Evolutionary conservation across 805 yeast species (phyloP).

Genomic region (Saccharomycopsis capsularis): DNA sequence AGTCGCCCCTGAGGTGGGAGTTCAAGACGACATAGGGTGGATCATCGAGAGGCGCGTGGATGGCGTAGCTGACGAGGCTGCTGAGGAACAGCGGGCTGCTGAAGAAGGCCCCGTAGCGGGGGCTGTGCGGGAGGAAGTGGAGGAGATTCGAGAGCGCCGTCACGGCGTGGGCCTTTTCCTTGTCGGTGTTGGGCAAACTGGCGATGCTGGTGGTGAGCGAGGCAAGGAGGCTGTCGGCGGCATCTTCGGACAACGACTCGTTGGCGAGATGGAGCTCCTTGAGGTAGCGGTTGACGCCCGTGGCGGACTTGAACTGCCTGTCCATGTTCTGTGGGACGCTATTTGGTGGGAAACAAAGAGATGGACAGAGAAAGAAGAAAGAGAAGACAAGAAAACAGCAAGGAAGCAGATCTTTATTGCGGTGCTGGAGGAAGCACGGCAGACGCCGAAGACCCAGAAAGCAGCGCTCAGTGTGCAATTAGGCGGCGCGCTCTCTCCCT

Average conservation of each 20-base stretch:
- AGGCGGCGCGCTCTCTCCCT: no score
- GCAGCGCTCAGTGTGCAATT: no score
- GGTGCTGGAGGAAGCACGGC: no score
- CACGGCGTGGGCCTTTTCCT: slow-evolving; percentile 4
- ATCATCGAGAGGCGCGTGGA: slow-evolving; percentile 10
- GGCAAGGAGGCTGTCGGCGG: background rate
- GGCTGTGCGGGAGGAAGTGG: slow-evolving; percentile 1
- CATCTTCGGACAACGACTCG: background rate
- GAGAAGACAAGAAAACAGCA: no score
- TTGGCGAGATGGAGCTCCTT: slow-evolving; percentile 5
- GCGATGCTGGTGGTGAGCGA: background rate
- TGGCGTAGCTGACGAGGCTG: background rate
- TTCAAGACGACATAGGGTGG: slow-evolving; percentile 9
- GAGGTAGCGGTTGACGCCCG: background rate
- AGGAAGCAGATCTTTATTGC: no score
- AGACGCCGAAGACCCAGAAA: no score
- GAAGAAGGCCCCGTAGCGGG: background rate
- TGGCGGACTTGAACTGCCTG: background rate
- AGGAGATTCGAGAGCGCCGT: slow-evolving; percentile 5
- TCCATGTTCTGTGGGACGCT: no score
- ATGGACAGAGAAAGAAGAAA: no score
- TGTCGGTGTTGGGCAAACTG: background rate
- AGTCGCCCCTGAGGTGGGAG: slow-evolving; percentile 9
- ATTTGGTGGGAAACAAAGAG: no score
- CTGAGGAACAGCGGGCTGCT: background rate